phyloP scores from a whole-genome alignment of 2,329 filamentous ascomycete species.

The Akanthomyces muscarius region DNA sequence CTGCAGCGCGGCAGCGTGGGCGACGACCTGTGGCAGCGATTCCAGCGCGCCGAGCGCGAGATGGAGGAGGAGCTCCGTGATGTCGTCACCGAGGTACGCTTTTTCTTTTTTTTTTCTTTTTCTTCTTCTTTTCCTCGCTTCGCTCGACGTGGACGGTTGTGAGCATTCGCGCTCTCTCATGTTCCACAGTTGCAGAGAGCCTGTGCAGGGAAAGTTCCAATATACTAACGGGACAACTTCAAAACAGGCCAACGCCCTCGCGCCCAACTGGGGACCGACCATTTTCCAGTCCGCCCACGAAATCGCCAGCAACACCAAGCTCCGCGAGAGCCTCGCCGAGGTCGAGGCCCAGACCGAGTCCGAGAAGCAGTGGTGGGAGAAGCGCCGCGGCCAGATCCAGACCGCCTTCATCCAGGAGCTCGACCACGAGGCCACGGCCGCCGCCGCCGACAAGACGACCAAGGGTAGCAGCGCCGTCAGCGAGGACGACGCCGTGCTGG shows the following conservation, averaged over 20 bases:
- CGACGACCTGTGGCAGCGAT: slow-evolving; percentile 92
- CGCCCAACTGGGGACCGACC: slow-evolving; percentile 82
- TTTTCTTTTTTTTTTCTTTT: not conserved
- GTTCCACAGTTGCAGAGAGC: not conserved
- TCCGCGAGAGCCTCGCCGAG: slow-evolving; percentile 71
- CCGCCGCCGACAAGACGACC: slow-evolving; percentile 34
- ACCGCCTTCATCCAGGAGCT: slow-evolving; percentile 82
- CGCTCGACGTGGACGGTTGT: not conserved
- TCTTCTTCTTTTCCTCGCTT: slow-evolving; percentile 7
- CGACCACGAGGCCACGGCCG: slow-evolving; percentile 42
- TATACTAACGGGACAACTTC: not conserved
- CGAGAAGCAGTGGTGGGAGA: slow-evolving; percentile 92
- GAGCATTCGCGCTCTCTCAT: not conserved
- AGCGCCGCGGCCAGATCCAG: slow-evolving; percentile 69
- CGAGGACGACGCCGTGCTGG: slow-evolving; percentile 60
- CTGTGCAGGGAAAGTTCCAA: not conserved
- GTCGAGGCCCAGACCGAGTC: slow-evolving; percentile 65
- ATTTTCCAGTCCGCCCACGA: slow-evolving; percentile 99
- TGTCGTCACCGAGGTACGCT: slow-evolving; percentile 79
- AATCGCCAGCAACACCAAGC: slow-evolving; percentile 77
- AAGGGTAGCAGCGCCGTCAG: slow-evolving; percentile 25
- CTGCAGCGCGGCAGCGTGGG: slow-evolving; percentile 89
- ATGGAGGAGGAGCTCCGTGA: slow-evolving; percentile 95
- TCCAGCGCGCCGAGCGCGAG: slow-evolving; percentile 89
- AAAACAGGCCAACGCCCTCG: slow-evolving; percentile 79